Conservation (phyloP, 352 stramenopile genomes). For the Phytophthora chlamydospora region DNA sequence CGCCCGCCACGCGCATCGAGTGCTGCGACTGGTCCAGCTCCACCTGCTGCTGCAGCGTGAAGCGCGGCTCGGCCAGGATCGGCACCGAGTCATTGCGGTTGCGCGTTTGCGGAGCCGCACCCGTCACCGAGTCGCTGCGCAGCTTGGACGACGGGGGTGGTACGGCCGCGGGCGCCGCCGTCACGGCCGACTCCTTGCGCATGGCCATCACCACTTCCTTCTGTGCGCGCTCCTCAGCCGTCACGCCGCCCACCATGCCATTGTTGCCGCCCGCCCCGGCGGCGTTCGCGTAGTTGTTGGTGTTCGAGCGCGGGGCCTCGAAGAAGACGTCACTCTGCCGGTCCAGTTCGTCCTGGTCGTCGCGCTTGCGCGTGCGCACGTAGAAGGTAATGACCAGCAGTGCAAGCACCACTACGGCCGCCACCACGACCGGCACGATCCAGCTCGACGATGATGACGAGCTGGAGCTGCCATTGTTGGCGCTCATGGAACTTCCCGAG, state of each 20-base stretch:
- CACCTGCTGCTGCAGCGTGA: constrained; percentile 51
- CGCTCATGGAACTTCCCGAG: constrained; percentile 20
- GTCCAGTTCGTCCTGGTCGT: constrained; percentile 57
- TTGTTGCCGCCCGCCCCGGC: constrained; percentile 22
- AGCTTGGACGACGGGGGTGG: constrained; percentile 39
- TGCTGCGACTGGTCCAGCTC: constrained; percentile 35
- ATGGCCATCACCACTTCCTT: constrained; percentile 37
- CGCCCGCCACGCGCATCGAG: constrained; percentile 25
- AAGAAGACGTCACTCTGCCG: constrained; percentile 71
- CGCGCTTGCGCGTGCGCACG: constrained; percentile 49
- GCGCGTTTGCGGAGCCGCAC: constrained; percentile 27
- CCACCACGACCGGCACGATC: constrained; percentile 68
- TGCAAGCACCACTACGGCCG: constrained; percentile 55
- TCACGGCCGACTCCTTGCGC: constrained; percentile 38
- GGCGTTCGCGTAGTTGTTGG: constrained; percentile 45
- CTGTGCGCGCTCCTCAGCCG: constrained; percentile 27
- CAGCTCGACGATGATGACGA: constrained; percentile 42
- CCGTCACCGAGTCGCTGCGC: constrained; percentile 44
- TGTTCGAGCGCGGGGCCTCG: constrained; percentile 62
- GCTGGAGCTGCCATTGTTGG: too few species aligned
- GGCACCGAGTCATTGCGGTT: constrained; percentile 43
- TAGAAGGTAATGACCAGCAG: constrained; percentile 67
- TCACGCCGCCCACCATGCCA: constrained; percentile 13
- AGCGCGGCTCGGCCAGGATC: constrained; percentile 39
- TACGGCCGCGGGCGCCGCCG: constrained; percentile 23